Evolutionary conservation across 176 grass and related monocot species (phyloP).

Genomic region (Rhipidocladum racemiflorum): DNA sequence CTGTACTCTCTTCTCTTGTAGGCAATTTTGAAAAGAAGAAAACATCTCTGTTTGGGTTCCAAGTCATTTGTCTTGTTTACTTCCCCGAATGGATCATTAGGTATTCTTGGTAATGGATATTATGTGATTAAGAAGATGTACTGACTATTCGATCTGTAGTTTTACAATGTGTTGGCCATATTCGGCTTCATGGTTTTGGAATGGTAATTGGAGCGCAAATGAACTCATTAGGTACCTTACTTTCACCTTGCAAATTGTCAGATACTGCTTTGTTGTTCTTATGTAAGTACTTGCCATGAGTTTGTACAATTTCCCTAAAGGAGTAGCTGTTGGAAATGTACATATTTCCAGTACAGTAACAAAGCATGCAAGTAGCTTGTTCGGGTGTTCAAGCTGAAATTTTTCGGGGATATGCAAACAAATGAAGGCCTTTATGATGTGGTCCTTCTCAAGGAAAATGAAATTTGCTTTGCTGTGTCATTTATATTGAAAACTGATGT

Average conservation of each 20-base stretch:
- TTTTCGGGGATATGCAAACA: conserved; percentile 18
- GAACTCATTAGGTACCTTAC: not conserved
- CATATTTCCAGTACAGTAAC: conserved; percentile 17
- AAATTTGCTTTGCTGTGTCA: not conserved
- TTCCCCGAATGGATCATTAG: not conserved
- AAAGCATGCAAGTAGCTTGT: not conserved
- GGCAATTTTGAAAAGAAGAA: not conserved
- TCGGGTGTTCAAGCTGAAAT: conserved; percentile 20
- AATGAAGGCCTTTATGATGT: conserved; percentile 54
- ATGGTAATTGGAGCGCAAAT: not conserved
- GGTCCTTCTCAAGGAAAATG: conserved; percentile 52
- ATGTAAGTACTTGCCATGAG: not conserved
- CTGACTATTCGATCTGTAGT: not conserved
- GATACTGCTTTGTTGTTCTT: not conserved
- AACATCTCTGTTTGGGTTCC: conserved; percentile 2
- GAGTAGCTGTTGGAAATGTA: not conserved
- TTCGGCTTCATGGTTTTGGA: not conserved
- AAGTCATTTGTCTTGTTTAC: not conserved
- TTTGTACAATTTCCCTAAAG: not conserved
- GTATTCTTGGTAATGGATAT: not conserved
- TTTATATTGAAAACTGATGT: not conserved
- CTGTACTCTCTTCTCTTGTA: conserved; percentile 17
- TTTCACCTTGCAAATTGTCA: conserved; percentile 3
- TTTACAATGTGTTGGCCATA: not conserved
- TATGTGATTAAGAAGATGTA: conserved; percentile 1